Evolutionary conservation across 345 rosid species (phyloP), one percentile per base, ranked within the genome.

Genomic region (Cardamine chenopodiifolia): DNA sequence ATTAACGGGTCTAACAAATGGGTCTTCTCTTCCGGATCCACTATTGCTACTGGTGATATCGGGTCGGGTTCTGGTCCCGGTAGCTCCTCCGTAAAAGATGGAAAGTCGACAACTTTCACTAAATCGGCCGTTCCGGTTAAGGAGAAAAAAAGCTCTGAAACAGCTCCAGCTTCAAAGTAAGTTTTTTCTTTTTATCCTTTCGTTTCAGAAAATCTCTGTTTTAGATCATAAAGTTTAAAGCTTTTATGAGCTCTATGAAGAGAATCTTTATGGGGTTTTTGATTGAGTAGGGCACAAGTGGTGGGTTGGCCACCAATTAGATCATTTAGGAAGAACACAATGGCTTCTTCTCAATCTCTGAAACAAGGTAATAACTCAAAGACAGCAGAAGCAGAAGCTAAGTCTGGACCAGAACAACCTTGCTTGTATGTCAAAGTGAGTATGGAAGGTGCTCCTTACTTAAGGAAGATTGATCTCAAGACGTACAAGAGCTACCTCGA

Each of bases 231-330:
- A 3, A 44, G 7, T 7, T 40, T 45, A 29, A 8, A 56, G 62
- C 35, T 64, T 44, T 37, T 14, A 10, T 42, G 49, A 12, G 12
- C 22, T 22, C 42, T 59, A 10, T 19, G 34, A 70, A 48, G 52
- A 61, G 14, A 10, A 7, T 71, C 3, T 29, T 44, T 2, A 45
- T 19, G 62, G 28, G 4, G 7, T 5, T 64, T 70, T 25, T 73
- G 54, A 22, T 55, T 54, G 73, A 61, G 61, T 84, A 89, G 94
- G 67, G 82, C 88, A 71, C 90, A 85, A 56, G 91, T 87, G 47
- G 93, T 88, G 42, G 97, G 97, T 60, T 90, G 97, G 97, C 97
- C 93, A 68, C 96, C 96, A 12, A 81, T 90, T 60, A 82, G 96
- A 45, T 85, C 91, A 49, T 87, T 82, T 73, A 75, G 96, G 76